Evolutionary conservation across 2,329 filamentous ascomycete species (phyloP), one percentile per base, ranked within the genome.

Genomic region (Aureobasidium sp.): DNA sequence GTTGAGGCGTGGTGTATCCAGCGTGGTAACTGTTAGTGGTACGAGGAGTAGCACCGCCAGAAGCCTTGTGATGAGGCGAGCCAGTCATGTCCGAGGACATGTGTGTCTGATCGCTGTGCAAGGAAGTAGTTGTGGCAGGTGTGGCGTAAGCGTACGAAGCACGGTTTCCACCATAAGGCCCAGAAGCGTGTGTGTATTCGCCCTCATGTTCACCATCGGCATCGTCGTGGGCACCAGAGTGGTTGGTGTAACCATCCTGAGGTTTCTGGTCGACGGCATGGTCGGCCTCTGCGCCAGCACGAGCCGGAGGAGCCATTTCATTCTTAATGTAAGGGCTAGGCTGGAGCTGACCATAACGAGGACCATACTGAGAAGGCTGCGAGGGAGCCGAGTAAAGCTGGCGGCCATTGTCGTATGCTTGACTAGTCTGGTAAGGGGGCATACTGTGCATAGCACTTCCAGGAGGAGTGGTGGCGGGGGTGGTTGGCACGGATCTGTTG

Each of bases 401-500:
- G 64, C 93, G 86, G 11, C 89, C 86, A 69, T 76, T 84, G 70
- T 96, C 90, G 70, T 96, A 96, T 49, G 80, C 78, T 74, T 86
- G 89, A 62, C 79, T 85, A 68, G 77, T 83, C 57, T 86, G 87
- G 73, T 96, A 96, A 3, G 86, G 78, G 68, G 88, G 88, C 82
- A 96, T 91, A 70, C 83, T 87, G 68, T 91, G 88, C 65, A 95
- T 81, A 31, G 83, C 81, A 64, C 82, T 84, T 27, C 90, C 91
- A 0, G 93, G 93, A 14, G 93, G 92, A 0, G 93, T 70, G 51
- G 69, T 96, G 29, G 91, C 91, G 64, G 91, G 91, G n/a, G 90
- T 95, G 11, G 88, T 90, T 61, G 91, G 91, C 81, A 96, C 90
- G 65, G 90, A 95, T 69, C 90, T 87, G 75, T 88, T 91, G 78